phyloP scores from a whole-genome alignment of 2,329 filamentous ascomycete species.

The Orbilia quercus region DNA sequence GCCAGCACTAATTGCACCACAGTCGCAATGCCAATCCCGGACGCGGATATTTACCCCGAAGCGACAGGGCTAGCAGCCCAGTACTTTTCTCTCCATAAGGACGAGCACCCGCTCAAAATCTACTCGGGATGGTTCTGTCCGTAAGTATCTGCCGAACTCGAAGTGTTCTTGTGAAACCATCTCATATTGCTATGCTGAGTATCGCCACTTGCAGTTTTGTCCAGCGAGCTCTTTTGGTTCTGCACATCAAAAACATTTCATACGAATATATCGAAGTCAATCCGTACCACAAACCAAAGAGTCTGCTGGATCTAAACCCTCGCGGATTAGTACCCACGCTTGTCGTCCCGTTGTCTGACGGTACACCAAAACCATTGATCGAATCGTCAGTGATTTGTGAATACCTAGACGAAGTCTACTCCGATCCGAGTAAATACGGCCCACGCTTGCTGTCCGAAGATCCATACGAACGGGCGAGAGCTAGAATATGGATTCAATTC shows the following conservation, averaged over 20 bases:
- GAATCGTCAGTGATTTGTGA: slow-evolving; percentile 79
- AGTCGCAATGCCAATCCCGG: slow-evolving; percentile 37
- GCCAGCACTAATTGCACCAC: no score
- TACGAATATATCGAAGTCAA: slow-evolving; percentile 79
- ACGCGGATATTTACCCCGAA: slow-evolving; percentile 44
- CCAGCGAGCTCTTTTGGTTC: slow-evolving; percentile 19
- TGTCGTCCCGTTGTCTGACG: slow-evolving; percentile 57
- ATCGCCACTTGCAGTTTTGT: not conserved
- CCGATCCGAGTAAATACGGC: slow-evolving; percentile 63
- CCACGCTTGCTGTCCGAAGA: slow-evolving; percentile 69
- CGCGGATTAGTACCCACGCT: slow-evolving; percentile 80
- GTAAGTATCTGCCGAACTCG: slow-evolving; percentile 53
- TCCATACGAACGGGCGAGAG: slow-evolving; percentile 73
- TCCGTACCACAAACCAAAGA: slow-evolving; percentile 77
- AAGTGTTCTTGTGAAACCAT: not conserved
- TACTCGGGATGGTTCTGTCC: slow-evolving; percentile 81
- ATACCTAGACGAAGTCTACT: slow-evolving; percentile 78
- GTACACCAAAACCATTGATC: slow-evolving; percentile 71
- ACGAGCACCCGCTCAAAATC: slow-evolving; percentile 71
- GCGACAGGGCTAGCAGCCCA: slow-evolving; percentile 48
- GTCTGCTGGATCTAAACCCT: slow-evolving; percentile 77
- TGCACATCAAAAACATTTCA: slow-evolving; percentile 32
- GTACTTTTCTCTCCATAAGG: slow-evolving; percentile 44
- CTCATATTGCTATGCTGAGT: not conserved
- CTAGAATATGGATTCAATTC: slow-evolving; percentile 80